Base-by-base conservation (phyloP, 176 grass and related monocot species). In the Cenchrus americanus region DNA sequence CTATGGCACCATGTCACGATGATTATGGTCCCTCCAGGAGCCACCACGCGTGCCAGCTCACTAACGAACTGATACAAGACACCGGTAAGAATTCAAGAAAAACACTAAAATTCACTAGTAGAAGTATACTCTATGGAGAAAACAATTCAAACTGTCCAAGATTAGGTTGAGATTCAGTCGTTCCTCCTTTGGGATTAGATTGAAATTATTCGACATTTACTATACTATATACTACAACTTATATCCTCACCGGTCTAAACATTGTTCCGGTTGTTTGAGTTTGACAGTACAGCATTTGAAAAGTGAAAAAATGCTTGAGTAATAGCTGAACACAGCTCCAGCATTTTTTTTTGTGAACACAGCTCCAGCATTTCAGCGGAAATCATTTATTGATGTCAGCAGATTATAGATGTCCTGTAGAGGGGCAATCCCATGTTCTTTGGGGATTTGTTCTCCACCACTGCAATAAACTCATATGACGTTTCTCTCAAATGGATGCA, bases 1-100 rank as follows among this genome's bases (percentile, higher is more conserved):
- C 93, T 85, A 85, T 98, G 96, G 78, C 96, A 98, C 96, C 96
- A 95, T 55, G 96, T 95, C 62, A 98, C 96, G 13, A 98, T 95
- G 75, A 95, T 95, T 21, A 98, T 92, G 3, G 89, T 95, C 10
- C 73, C 93, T 73, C 96, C 93, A 44, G 93, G 96, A 78, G 93
- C 93, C 11, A 89, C 91, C 8, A 95, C 89, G 9, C 96, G 93
- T 80, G 78, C 91, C 47, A 98, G 74, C 85, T 98, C 93, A 15
- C 90, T 84, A 50, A 92, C 88, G 57, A 96, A 96, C 90, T 93
- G 22, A 55, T 86, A 62, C 11, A 43, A 75, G 21, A 78, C 41
- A n/a, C 8, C 0, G 50, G 18, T 74, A 53, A 66, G 73, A 79
- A 32, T 34, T 77, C 71, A 49, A 5, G 14, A 0, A 41, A 65